Conservation (phyloP, 176 grass and related monocot species). For the Tillandsia leiboldiana region DNA sequence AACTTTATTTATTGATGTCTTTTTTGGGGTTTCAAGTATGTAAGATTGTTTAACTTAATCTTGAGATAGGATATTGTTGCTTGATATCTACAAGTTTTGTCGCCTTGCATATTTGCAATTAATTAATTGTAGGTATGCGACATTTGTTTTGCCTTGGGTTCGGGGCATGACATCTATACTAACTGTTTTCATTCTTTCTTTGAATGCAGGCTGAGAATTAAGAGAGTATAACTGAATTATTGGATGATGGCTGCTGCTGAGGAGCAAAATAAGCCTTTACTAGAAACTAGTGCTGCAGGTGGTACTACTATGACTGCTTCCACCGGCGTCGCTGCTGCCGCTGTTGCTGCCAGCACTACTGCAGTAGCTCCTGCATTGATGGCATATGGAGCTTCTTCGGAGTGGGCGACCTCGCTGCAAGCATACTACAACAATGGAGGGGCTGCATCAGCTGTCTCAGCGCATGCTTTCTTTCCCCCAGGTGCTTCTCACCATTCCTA, state of each 20-base stretch:
- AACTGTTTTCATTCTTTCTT: too few relatives aligned
- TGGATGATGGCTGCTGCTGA: constrained; percentile 11
- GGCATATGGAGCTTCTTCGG: constrained; percentile 12
- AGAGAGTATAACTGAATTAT: too few relatives aligned
- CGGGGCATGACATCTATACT: too few relatives aligned
- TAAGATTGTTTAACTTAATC: too few relatives aligned
- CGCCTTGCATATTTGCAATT: too few relatives aligned
- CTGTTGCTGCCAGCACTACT: constrained; percentile 7
- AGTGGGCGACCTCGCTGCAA: constrained; percentile 45
- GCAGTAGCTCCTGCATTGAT: neutral
- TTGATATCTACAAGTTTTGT: too few relatives aligned
- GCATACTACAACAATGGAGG: constrained; percentile 50
- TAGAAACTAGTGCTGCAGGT: neutral
- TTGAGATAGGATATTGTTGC: too few relatives aligned
- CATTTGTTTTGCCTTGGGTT: too few relatives aligned
- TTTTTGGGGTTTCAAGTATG: too few relatives aligned
- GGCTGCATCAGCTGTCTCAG: neutral
- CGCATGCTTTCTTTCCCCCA: neutral
- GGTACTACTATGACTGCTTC: neutral
- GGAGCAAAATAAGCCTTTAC: constrained; percentile 46
- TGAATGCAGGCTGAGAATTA: too few relatives aligned
- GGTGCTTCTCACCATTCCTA: constrained; percentile 28
- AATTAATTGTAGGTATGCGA: too few relatives aligned
- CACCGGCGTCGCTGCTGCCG: neutral
- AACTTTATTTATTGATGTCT: too few relatives aligned